phyloP scores from a whole-genome alignment of 2,329 filamentous ascomycete species.

The Sporothrix pallida region DNA sequence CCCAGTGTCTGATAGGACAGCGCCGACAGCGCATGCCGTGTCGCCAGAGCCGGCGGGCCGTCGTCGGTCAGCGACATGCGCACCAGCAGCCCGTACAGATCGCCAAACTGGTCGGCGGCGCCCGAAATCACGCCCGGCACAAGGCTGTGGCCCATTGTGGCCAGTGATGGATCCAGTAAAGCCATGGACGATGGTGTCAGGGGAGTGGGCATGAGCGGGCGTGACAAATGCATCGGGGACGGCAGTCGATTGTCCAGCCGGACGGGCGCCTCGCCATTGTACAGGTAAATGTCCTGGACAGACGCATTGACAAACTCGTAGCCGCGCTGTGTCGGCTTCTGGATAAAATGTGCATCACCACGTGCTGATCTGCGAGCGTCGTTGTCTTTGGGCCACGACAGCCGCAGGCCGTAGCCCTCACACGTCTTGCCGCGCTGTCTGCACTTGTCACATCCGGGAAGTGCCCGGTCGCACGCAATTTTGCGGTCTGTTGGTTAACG shows the following conservation, averaged over 20 bases:
- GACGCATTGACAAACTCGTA: slow-evolving; percentile 34
- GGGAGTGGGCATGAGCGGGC: neutral
- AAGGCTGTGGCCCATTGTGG: slow-evolving; percentile 27
- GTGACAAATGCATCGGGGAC: neutral
- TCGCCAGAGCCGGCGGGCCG: slow-evolving; percentile 33
- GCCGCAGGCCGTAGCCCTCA: slow-evolving; percentile 35
- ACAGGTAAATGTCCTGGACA: slow-evolving; percentile 27
- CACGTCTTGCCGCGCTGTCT: slow-evolving; percentile 30
- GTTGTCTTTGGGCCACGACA: slow-evolving; percentile 36
- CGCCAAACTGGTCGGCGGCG: slow-evolving; percentile 32
- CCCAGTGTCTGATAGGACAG: slow-evolving; percentile 36
- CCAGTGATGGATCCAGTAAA: neutral
- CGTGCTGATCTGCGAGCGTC: slow-evolving; percentile 17
- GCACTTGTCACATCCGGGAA: slow-evolving; percentile 35
- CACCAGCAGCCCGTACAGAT: slow-evolving; percentile 39
- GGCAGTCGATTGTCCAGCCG: neutral
- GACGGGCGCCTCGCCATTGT: neutral
- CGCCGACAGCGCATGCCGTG: slow-evolving; percentile 37
- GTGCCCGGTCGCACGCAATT: slow-evolving; percentile 35
- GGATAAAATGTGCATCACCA: slow-evolving; percentile 22
- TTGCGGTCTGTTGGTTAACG: slow-evolving; percentile 32
- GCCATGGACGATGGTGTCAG: neutral
- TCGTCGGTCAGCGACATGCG: slow-evolving; percentile 39
- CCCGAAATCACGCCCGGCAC: slow-evolving; percentile 34
- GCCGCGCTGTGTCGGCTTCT: neutral